phyloP scores from a whole-genome alignment of 2,329 filamentous ascomycete species.

The Myriosclerotinia duriaeana region DNA sequence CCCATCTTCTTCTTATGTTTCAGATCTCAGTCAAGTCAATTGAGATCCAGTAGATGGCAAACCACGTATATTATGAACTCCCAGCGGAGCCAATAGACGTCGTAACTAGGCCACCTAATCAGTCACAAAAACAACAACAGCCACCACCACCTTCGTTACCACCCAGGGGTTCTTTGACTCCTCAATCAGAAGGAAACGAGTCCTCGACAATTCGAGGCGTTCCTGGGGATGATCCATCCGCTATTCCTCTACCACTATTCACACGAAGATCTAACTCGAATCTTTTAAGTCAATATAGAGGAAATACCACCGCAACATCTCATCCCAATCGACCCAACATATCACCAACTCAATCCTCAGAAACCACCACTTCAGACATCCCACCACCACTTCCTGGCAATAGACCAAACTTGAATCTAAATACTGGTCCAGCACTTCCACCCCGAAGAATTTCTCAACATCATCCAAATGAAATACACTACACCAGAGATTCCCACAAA shows the following conservation, averaged over 20 bases:
- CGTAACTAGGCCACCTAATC: neutral
- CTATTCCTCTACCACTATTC: neutral
- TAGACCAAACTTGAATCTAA: neutral
- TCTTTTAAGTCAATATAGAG: neutral
- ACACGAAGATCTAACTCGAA: slow-evolving; percentile 13
- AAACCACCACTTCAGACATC: neutral
- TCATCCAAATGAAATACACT: slow-evolving; percentile 18
- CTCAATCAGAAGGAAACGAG: neutral
- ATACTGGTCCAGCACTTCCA: slow-evolving; percentile 8
- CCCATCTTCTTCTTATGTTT: neutral
- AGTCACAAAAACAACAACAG: neutral
- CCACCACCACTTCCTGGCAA: neutral
- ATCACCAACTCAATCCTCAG: neutral
- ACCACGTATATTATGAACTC: slow-evolving; percentile 14
- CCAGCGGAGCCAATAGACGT: slow-evolving; percentile 10
- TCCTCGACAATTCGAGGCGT: slow-evolving; percentile 13
- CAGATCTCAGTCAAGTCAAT: neutral
- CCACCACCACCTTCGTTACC: slow-evolving; percentile 6
- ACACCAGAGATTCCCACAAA: slow-evolving; percentile 25
- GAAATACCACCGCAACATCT: neutral
- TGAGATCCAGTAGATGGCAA: slow-evolving; percentile 3
- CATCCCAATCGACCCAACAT: neutral
- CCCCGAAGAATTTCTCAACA: slow-evolving; percentile 18
- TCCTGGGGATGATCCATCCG: slow-evolving; percentile 3
- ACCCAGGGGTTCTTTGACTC: neutral